These are phyloP conservation scores for Oropetium thomaeum DNA, from an alignment of 176 grass and related monocot genomes.

Conservation along the genomic window DNA sequence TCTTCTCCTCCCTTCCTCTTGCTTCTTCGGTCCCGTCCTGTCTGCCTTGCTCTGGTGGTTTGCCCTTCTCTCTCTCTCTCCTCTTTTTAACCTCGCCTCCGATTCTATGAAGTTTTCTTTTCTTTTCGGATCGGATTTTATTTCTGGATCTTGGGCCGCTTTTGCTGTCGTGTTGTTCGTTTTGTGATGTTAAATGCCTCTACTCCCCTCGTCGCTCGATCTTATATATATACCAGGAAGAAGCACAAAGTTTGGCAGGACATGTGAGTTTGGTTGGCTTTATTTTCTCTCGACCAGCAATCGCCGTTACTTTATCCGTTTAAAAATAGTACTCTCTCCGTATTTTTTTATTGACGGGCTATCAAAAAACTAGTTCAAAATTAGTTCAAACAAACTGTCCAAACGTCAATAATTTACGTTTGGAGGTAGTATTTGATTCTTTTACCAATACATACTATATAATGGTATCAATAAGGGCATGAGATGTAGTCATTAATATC, in stretches of 20 bases:
- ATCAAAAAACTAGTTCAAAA: too few species aligned
- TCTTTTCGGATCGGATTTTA: too few species aligned
- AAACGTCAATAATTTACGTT: too few species aligned
- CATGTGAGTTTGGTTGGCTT: neutral
- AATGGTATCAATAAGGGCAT: too few species aligned
- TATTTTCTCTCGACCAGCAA: too few species aligned
- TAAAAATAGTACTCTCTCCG: neutral
- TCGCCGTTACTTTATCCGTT: too few species aligned
- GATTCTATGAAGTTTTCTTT: neutral
- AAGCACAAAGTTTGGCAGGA: neutral
- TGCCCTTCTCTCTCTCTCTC: neutral
- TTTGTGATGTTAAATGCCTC: neutral
- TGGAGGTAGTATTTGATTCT: too few species aligned
- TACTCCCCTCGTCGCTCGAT: neutral
- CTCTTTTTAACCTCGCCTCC: neutral
- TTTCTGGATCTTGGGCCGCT: slow-evolving; percentile 19
- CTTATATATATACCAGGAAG: neutral
- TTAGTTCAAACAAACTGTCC: too few species aligned
- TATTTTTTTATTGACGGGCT: too few species aligned
- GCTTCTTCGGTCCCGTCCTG: neutral
- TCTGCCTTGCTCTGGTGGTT: neutral
- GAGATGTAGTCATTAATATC: too few species aligned
- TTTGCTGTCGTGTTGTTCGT: neutral
- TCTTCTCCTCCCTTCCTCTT: neutral
- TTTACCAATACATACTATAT: too few species aligned